Percentiles rank a stretch among this genome's conserved stretches.
phyloP scores from a whole-genome alignment of 75 land plant genomes.

The Sequoia sempervirens region DNA sequence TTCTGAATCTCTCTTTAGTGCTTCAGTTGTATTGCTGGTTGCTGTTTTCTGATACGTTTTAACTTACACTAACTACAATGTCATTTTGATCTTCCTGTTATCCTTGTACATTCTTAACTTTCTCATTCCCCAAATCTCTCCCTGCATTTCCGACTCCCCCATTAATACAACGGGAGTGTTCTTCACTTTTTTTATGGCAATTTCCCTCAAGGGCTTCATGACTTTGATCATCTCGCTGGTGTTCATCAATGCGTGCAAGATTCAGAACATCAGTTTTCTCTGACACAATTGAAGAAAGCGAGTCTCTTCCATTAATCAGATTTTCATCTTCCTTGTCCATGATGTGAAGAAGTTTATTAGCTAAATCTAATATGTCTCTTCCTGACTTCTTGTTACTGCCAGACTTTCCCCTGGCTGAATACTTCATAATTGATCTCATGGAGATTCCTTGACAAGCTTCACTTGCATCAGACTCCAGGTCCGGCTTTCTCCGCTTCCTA shows the following conservation, averaged over 20 bases:
- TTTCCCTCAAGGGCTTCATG: neutral
- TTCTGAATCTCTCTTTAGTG: neutral
- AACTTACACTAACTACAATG: neutral
- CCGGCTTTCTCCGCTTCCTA: neutral
- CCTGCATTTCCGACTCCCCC: neutral
- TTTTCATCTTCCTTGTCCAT: neutral
- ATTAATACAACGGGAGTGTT: neutral
- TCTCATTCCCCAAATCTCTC: neutral
- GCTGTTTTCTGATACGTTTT: neutral
- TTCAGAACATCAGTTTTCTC: neutral
- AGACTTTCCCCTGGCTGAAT: neutral
- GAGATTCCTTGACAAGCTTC: neutral
- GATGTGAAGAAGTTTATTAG: neutral
- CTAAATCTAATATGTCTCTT: neutral
- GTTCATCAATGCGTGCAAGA: neutral
- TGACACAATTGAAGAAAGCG: neutral
- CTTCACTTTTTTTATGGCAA: neutral
- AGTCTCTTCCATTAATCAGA: neutral
- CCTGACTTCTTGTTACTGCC: neutral
- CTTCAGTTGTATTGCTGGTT: neutral
- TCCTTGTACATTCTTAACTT: constrained; percentile 1
- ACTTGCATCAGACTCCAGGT: neutral
- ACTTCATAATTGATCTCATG: neutral
- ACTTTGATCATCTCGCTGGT: neutral
- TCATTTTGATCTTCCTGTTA: neutral